phyloP scores from a whole-genome alignment of 768 basidiomycete genomes.

The Saitozyma sp. region DNA sequence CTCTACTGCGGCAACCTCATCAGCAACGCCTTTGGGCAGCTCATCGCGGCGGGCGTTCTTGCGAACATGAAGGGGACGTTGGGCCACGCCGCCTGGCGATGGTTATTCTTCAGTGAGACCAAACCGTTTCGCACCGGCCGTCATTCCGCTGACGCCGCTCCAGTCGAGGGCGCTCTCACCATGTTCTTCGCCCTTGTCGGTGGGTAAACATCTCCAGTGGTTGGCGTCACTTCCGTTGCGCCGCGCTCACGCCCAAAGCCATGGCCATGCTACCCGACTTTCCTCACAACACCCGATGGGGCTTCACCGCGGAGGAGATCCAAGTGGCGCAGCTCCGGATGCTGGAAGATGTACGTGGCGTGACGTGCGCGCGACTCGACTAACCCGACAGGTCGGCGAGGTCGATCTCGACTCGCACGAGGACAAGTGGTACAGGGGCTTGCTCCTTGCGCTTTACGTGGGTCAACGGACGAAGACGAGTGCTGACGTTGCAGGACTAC shows the following conservation, averaged over 20 bases:
- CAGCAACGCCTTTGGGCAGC: conserved; percentile 66
- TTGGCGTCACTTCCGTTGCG: neutral
- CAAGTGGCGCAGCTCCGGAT: no score
- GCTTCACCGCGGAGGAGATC: no score
- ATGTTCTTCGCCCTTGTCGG: conserved; percentile 66
- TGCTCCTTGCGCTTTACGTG: conserved; percentile 29
- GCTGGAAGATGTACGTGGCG: neutral
- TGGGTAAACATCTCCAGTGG: conserved; percentile 53
- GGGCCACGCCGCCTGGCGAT: conserved; percentile 67
- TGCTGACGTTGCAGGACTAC: conserved; percentile 18
- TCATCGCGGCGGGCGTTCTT: conserved; percentile 71
- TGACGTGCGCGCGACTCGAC: no score
- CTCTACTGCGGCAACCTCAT: conserved; percentile 66
- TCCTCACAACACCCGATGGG: no score
- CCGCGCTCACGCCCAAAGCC: no score
- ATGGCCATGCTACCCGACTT: no score
- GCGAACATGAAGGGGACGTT: conserved; percentile 65
- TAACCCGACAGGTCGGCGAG: conserved; percentile 9
- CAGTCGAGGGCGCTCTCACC: conserved; percentile 69
- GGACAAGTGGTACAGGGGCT: conserved; percentile 27
- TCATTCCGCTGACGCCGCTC: neutral
- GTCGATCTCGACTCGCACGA: conserved; percentile 20
- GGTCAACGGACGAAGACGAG: neutral
- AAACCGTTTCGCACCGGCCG: neutral
- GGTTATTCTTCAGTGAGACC: conserved; percentile 16